Conservation (phyloP, 2,329 filamentous ascomycete genomes). For the Calonectria honghensis region DNA sequence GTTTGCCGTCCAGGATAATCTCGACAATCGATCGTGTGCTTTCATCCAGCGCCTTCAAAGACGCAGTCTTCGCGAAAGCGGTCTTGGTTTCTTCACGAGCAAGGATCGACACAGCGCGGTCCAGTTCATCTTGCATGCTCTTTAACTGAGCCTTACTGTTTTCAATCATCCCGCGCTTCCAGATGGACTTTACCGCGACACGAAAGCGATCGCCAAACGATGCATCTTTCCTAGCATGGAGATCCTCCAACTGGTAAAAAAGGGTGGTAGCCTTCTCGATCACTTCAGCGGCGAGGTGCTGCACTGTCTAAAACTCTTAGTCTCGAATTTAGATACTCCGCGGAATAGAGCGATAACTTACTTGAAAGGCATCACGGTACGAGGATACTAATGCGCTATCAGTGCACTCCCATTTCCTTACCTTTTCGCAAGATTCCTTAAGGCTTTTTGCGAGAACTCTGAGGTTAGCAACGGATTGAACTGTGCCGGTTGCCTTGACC, state of each 20-base stretch:
- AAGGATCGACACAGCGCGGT: background rate
- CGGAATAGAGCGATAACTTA: background rate
- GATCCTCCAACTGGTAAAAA: background rate
- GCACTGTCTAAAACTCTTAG: background rate
- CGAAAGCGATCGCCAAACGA: background rate
- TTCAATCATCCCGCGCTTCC: background rate
- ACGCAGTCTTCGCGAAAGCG: background rate
- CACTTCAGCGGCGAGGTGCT: background rate
- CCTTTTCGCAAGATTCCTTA: background rate
- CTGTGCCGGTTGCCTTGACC: background rate
- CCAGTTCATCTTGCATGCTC: background rate
- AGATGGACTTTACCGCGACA: background rate
- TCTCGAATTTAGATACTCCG: background rate
- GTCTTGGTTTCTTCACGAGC: background rate
- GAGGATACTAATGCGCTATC: background rate
- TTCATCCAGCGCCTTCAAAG: constrained; percentile 3
- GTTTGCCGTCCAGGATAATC: constrained; percentile 1
- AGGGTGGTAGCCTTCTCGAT: background rate
- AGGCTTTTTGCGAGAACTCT: background rate
- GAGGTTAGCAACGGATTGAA: constrained; percentile 1
- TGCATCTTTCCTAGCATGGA: background rate
- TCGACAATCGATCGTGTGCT: constrained; percentile 1
- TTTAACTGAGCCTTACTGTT: background rate
- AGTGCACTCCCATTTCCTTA: background rate
- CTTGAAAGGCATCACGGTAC: background rate